Evolutionary conservation across 2,329 filamentous ascomycete genomes (phyloP).

Genomic region (Ceratocystis smalleyi): DNA sequence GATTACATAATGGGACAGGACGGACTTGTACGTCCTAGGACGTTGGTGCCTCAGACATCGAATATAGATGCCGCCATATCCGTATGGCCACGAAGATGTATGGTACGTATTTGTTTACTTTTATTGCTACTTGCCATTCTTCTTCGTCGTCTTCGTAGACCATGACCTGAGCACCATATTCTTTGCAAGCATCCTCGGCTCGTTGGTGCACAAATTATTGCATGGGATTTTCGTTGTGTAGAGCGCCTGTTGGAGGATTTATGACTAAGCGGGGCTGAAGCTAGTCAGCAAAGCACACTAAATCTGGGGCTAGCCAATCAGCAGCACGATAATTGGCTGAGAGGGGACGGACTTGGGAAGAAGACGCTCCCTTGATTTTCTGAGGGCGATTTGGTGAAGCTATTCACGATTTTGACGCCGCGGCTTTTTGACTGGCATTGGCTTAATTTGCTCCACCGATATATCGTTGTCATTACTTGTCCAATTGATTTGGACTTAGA

Average conservation of each 20-base stretch:
- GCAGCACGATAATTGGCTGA: neutral
- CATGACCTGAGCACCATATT: no score
- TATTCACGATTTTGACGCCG: neutral
- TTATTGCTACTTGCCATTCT: no score
- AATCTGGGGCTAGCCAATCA: neutral
- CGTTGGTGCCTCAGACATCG: no score
- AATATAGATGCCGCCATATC: no score
- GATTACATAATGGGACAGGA: no score
- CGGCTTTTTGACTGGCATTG: neutral
- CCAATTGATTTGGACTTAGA: neutral
- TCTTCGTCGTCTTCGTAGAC: no score
- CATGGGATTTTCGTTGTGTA: neutral
- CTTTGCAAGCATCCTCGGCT: no score
- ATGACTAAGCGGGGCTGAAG: neutral
- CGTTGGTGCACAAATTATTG: neutral
- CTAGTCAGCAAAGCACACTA: neutral
- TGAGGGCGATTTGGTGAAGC: slow-evolving; percentile 1
- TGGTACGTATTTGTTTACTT: no score
- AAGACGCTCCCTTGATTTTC: neutral
- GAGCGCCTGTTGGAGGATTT: neutral
- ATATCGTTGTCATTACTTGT: neutral
- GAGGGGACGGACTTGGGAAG: neutral
- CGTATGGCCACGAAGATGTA: no score
- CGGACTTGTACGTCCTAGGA: no score
- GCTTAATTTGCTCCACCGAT: neutral